phyloP scores from a whole-genome alignment of 2,329 filamentous ascomycete genomes.

The Ophiostoma quercus region DNA sequence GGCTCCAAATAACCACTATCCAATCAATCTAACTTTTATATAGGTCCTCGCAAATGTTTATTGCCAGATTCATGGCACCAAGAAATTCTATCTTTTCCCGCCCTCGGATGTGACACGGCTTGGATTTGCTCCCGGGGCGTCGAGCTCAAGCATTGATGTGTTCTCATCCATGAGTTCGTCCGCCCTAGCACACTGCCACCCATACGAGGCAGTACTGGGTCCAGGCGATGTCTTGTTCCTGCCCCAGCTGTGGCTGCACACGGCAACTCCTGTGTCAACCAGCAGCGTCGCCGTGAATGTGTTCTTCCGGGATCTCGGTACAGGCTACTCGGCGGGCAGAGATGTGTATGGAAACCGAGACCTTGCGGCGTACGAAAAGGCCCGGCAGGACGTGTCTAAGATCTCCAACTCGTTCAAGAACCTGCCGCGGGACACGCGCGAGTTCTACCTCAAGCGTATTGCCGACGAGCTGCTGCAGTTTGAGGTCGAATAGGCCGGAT shows the following conservation, averaged over 20 bases:
- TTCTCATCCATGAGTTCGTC: conserved; percentile 48
- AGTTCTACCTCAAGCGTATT: conserved; percentile 70
- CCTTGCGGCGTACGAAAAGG: conserved; percentile 76
- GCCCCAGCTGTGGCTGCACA: conserved; percentile 79
- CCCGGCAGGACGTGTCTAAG: conserved; percentile 63
- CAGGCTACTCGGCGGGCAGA: conserved; percentile 64
- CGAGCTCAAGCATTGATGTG: conserved; percentile 71
- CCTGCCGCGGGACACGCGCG: conserved; percentile 60
- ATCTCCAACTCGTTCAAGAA: conserved; percentile 60
- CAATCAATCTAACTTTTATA: not conserved
- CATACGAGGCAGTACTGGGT: conserved; percentile 59
- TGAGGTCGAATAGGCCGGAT: conserved; percentile 22
- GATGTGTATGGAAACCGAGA: conserved; percentile 90
- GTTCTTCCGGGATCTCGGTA: conserved; percentile 70
- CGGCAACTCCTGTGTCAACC: conserved; percentile 54
- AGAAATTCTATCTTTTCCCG: conserved; percentile 71
- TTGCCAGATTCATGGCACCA: conserved; percentile 69
- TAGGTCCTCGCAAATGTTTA: conserved; percentile 83
- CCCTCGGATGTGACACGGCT: conserved; percentile 67
- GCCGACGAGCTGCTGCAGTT: conserved; percentile 56
- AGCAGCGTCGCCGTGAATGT: conserved; percentile 79
- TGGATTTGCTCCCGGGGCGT: conserved; percentile 68
- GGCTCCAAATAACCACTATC: not conserved
- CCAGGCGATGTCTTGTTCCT: conserved; percentile 76
- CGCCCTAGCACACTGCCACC: conserved; percentile 48